Conservation (phyloP, 331 rosid genomes). For the Cucumis variabilis region DNA sequence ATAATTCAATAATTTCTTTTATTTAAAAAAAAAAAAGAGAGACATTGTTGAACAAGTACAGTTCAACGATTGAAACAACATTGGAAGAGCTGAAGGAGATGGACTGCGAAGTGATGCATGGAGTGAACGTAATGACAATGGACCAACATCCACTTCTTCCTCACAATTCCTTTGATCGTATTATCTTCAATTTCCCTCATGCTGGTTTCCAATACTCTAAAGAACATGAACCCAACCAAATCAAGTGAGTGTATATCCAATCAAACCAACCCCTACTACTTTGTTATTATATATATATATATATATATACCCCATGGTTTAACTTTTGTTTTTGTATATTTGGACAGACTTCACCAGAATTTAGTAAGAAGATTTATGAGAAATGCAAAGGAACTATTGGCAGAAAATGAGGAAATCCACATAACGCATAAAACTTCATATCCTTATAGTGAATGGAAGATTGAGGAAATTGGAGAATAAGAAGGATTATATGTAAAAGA, state of each 20-base stretch:
- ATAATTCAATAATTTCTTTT: too few relatives aligned
- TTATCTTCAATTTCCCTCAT: slow-evolving; percentile 56
- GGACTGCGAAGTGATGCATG: slow-evolving; percentile 43
- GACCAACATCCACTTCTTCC: slow-evolving; percentile 20
- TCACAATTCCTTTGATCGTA: slow-evolving; percentile 32
- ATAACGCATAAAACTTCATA: slow-evolving; percentile 38
- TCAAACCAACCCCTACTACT: too few relatives aligned
- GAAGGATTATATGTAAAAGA: slow-evolving; percentile 32
- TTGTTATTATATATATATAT: too few relatives aligned
- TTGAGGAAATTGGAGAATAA: slow-evolving; percentile 29
- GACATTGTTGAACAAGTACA: slow-evolving; percentile 6
- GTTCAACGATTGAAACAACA: not conserved
- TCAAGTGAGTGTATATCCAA: slow-evolving; percentile 30
- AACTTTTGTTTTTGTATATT: too few relatives aligned
- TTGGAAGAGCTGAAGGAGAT: slow-evolving; percentile 35
- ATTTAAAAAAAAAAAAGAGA: not conserved
- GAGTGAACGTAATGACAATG: slow-evolving; percentile 46
- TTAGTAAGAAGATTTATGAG: slow-evolving; percentile 38
- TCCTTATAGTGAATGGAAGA: slow-evolving; percentile 42
- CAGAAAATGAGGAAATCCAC: slow-evolving; percentile 45
- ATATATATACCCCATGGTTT: too few relatives aligned
- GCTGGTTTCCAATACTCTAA: slow-evolving; percentile 34
- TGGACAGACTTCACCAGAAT: slow-evolving; percentile 35
- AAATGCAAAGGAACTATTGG: slow-evolving; percentile 41
- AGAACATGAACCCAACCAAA: not conserved